Percentiles rank a stretch among this genome's conserved stretches.
Conservation (phyloP, 116 monocot species). For the Trichopus zeylanicus region DNA sequence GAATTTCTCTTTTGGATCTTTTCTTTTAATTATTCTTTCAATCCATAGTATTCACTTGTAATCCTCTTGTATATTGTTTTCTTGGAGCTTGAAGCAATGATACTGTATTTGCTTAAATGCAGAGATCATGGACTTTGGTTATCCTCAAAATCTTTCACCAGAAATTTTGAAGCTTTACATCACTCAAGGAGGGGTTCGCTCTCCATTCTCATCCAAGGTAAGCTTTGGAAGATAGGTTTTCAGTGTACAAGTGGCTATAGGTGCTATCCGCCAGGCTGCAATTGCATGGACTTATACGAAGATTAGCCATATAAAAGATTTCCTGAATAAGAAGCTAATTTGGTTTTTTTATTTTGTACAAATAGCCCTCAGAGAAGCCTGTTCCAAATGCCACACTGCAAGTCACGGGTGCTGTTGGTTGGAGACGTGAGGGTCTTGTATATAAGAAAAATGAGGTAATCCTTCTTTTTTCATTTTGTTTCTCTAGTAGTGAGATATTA, state of each 20-base stretch:
- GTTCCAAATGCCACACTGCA: conserved; percentile 98
- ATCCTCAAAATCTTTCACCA: conserved; percentile 96
- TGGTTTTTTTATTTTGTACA: not conserved
- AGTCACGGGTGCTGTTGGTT: conserved; percentile 99
- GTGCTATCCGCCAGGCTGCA: not conserved
- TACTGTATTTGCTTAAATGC: conserved; percentile 1
- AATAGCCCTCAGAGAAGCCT: conserved; percentile 69
- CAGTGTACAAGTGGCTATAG: not conserved
- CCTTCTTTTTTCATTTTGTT: not conserved
- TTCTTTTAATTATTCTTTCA: no score
- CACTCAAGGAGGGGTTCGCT: conserved; percentile 95
- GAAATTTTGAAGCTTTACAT: conserved; percentile 99
- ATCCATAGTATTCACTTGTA: not conserved
- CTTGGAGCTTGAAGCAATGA: not conserved
- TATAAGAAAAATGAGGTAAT: conserved; percentile 98
- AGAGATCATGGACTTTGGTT: conserved; percentile 99
- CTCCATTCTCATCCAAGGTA: conserved; percentile 96
- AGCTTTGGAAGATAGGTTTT: not conserved
- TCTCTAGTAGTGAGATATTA: not conserved
- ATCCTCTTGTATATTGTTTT: not conserved
- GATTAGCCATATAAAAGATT: no score
- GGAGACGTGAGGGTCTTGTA: conserved; percentile 95
- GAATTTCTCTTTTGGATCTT: no score
- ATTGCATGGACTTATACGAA: no score
- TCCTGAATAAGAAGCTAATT: no score